Evolutionary conservation across 495 filamentous ascomycete genomes (phyloP), one percentile per base, ranked within the genome.

Genomic region (Trichoderma gamsii): DNA sequence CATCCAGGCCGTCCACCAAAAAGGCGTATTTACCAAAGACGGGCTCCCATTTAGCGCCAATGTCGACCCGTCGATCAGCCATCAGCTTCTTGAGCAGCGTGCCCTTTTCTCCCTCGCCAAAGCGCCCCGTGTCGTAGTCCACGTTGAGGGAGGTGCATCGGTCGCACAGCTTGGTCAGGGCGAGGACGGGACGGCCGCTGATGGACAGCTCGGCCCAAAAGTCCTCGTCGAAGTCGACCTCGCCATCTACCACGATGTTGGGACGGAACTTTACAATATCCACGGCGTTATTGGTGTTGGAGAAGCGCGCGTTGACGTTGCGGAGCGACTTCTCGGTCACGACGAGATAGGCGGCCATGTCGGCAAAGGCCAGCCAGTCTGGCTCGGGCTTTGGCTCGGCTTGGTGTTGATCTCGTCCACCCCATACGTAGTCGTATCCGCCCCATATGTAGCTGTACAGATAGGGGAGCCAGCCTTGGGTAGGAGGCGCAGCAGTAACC

Each of bases 11-110:
- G 74, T 46, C 71, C 67, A 43, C 79, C 56, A 90, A 73, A 73
- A 93, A 96, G 5, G 82, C 87, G 79, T 96, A 96, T 61, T 92
- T 80, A 27, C 92, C 92, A 85, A 94, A 96, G 0, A 95, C 85
- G 49, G 92, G 92, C 76, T 84, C 88, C 75, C 85, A 95, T 75
- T 86, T 91, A 2, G 80, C 81, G 0, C 92, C 92, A 25, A 69
- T 61, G 77, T 97, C 92, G 3, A 96, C 90, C 68, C 92, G 79
- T 52, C 92, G 83, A 78, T 94, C 91, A 67, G 82, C 86, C 84
- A 89, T 88, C 71, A 96, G 73, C 71, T 88, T 88, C 81, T 94
- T 94, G 66, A 96, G 76, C 13, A 93, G 82, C 18, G 74, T 79
- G 1, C 90, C 90, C n/a, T 78, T 76, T 76, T 90, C 87, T 0